Conservation (phyloP, 164 flowering plant genomes). For the Macadamia integrifolia region DNA sequence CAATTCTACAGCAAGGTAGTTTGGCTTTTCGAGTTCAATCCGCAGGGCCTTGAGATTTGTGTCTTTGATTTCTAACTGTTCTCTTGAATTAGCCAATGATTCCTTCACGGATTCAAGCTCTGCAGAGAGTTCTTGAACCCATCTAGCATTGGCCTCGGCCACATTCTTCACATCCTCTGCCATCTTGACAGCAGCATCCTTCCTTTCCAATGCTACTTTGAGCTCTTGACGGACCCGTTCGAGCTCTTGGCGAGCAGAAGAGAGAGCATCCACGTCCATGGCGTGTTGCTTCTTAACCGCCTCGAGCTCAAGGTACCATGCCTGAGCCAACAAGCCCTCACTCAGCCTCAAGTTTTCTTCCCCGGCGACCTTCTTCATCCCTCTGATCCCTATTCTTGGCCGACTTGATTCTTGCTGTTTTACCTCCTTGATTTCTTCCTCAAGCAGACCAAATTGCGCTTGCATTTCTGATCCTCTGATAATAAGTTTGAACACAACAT, state of each 20-base stretch:
- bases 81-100: slow-evolving; percentile 16
- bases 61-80: slow-evolving; percentile 28
- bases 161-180: slow-evolving; percentile 14
- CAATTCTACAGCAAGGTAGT: slow-evolving; percentile 20
- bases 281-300: slow-evolving; percentile 24
- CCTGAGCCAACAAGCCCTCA: slow-evolving; percentile 19
- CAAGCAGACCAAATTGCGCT: slow-evolving; percentile 26
- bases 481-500: slow-evolving; percentile 15
- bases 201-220: slow-evolving; percentile 9
- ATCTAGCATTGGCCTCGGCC: slow-evolving; percentile 14
- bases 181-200: slow-evolving; percentile 18
- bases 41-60: slow-evolving; percentile 25
- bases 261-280: slow-evolving; percentile 20
- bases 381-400: slow-evolving; percentile 9
- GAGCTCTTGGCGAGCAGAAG: slow-evolving; percentile 16
- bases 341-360: slow-evolving; percentile 30
- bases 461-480: slow-evolving; percentile 28
- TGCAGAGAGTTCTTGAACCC: slow-evolving; percentile 19
- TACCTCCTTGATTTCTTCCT: slow-evolving; percentile 30
- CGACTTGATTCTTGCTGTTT: slow-evolving; percentile 4
- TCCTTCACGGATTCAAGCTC: slow-evolving; percentile 32
- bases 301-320: slow-evolving; percentile 32
- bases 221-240: slow-evolving; percentile 10
- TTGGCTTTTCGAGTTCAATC: slow-evolving; percentile 28
- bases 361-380: slow-evolving; percentile 35